A percentile compares a stretch with the other conserved stretches of the same genome.
phyloP scores from a whole-genome alignment of 108 stramenopile species.

The Aurantiochytrium sp. region DNA sequence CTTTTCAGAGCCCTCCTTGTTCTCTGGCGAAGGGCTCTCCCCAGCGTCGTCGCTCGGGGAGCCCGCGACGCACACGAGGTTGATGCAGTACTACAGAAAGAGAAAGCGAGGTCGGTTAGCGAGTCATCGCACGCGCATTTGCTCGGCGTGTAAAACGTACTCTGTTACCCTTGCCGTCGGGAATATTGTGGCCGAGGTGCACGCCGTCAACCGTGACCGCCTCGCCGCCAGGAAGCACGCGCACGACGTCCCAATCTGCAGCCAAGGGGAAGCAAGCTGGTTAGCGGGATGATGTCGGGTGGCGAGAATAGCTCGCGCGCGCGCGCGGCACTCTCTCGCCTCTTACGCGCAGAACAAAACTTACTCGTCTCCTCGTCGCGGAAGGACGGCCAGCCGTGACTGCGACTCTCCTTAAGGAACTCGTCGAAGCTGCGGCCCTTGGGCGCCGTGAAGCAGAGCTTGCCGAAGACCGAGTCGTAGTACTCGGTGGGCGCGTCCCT shows the following conservation, averaged over 20 bases:
- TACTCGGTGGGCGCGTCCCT: slow-evolving; percentile 58
- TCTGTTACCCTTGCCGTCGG: slow-evolving; percentile 71
- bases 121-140: background rate
- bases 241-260: slow-evolving; percentile 79
- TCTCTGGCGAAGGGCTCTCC: no score
- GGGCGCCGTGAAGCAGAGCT: slow-evolving; percentile 69
- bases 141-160: background rate
- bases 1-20: background rate
- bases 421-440: slow-evolving; percentile 66
- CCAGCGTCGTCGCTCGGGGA: slow-evolving; percentile 19
- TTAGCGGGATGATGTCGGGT: no score
- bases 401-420: slow-evolving; percentile 60
- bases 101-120: background rate
- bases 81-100: slow-evolving; percentile 70
- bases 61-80: slow-evolving; percentile 79
- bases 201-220: slow-evolving; percentile 74
- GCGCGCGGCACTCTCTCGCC: no score
- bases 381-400: slow-evolving; percentile 77
- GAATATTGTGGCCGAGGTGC: slow-evolving; percentile 79
- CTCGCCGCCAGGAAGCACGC: slow-evolving; percentile 75
- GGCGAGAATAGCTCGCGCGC: no score
- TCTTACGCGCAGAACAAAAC: no score
- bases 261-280: no score
- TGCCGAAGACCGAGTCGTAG: slow-evolving; percentile 74
- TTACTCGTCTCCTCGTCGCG: slow-evolving; percentile 68